Percentiles rank a stretch among this genome's conserved stretches.
Conservation (phyloP, 306 rosid genomes). For the Cucumis melo region DNA sequence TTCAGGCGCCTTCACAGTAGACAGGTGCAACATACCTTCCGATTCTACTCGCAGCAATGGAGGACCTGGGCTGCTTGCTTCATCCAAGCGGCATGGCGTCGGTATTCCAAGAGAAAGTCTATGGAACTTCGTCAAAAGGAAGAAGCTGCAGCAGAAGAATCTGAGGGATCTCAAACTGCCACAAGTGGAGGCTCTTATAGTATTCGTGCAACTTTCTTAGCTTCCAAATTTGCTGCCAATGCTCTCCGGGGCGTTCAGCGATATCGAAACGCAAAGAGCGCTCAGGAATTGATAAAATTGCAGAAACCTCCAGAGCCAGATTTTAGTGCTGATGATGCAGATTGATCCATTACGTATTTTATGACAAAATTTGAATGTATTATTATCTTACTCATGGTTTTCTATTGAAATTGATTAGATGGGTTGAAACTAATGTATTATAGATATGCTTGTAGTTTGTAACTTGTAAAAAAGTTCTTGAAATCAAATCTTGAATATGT, state of each 20-base stretch:
- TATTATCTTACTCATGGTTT: background rate
- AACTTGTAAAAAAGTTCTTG: background rate
- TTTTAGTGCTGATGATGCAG: conserved; percentile 74
- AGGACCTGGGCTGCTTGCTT: conserved; percentile 98
- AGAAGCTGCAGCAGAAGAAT: conserved; percentile 33
- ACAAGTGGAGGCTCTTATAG: conserved; percentile 52
- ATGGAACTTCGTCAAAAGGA: conserved; percentile 75
- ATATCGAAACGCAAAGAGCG: conserved; percentile 61
- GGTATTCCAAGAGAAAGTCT: conserved; percentile 67
- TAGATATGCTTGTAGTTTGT: conserved; percentile 3
- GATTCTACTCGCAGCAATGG: conserved; percentile 97
- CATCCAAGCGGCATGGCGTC: conserved; percentile 99
- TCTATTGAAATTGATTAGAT: background rate
- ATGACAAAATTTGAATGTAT: background rate
- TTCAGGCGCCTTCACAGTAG: conserved; percentile 97
- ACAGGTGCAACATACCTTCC: conserved; percentile 97
- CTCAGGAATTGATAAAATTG: conserved; percentile 67
- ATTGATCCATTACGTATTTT: conserved; percentile 14
- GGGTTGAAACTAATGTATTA: background rate
- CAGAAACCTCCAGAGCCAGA: conserved; percentile 99
- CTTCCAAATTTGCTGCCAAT: conserved; percentile 80
- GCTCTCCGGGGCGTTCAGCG: conserved; percentile 92
- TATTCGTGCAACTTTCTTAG: conserved; percentile 78
- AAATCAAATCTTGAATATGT: background rate
- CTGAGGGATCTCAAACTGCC: conserved; percentile 28